Evolutionary conservation across 768 basidiomycete genomes (phyloP).

Genomic region (Calvatia gigantea): DNA sequence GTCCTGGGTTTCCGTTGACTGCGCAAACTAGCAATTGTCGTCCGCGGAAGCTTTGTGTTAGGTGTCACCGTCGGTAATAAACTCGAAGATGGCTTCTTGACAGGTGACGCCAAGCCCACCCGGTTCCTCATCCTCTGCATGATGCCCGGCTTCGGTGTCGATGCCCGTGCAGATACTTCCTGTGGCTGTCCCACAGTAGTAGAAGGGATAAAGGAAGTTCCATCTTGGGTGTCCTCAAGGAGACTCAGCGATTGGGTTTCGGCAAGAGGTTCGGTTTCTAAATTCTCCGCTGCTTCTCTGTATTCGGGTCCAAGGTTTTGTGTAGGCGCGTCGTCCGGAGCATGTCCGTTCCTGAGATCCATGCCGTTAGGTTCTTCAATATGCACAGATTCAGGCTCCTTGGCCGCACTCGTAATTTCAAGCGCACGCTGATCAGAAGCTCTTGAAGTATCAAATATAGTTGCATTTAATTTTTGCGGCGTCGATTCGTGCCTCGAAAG

Average conservation of each 20-base stretch:
- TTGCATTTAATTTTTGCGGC: neutral
- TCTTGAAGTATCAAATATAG: neutral
- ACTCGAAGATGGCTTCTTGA: neutral
- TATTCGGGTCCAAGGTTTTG: conserved; percentile 28
- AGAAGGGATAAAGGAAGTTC: conserved; percentile 15
- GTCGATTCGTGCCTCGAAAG: conserved; percentile 7
- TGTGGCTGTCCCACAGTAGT: conserved; percentile 9
- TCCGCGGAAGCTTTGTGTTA: conserved; percentile 1
- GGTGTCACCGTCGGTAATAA: neutral
- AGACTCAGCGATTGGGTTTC: conserved; percentile 13
- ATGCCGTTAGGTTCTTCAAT: neutral
- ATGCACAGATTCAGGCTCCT: neutral
- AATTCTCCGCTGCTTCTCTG: conserved; percentile 40
- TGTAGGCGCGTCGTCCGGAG: neutral
- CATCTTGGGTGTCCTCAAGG: conserved; percentile 18
- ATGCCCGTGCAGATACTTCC: neutral
- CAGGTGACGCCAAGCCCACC: conserved; percentile 20
- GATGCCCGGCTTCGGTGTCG: conserved; percentile 23
- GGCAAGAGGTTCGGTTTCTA: conserved; percentile 17
- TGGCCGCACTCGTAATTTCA: neutral
- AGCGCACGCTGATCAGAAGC: neutral
- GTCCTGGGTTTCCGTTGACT: conserved; percentile 2
- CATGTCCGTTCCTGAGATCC: neutral
- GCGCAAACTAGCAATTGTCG: conserved; percentile 15
- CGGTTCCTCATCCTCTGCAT: conserved; percentile 41